A percentile compares a stretch with the other conserved stretches of the same genome.
Conservation (phyloP, 1,284 basidiomycete genomes). For the Ustilago lituana region DNA sequence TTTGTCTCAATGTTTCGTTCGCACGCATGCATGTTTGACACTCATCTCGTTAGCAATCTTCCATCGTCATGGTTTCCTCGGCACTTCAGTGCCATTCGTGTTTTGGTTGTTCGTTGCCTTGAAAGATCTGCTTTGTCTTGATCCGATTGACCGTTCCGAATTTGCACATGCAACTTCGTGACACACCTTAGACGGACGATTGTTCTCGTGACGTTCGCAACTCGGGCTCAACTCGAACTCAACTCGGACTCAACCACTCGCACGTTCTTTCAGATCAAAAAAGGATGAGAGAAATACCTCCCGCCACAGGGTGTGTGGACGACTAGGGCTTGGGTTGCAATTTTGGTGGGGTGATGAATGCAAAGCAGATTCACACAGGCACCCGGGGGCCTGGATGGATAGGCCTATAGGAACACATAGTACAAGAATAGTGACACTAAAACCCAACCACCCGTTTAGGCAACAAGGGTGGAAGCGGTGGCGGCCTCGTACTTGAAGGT, state of each 20-base stretch:
- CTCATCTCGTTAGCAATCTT: background rate
- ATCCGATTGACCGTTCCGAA: no score
- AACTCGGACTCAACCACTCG: no score
- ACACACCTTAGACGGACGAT: no score
- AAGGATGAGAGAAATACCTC: constrained; percentile 9
- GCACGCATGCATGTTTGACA: constrained; percentile 7
- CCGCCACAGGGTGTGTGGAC: constrained; percentile 2
- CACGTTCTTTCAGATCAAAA: background rate
- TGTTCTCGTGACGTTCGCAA: no score
- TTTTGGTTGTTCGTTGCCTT: no score
- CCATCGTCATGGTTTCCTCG: background rate
- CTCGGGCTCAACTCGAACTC: no score
- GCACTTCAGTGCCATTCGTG: no score
- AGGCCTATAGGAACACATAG: constrained; percentile 11
- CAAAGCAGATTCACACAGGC: constrained; percentile 9
- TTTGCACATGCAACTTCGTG: no score
- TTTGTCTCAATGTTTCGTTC: background rate
- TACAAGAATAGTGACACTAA: constrained; percentile 15
- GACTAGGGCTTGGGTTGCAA: constrained; percentile 27
- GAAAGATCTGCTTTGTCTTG: no score
- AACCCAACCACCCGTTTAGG: constrained; percentile 43
- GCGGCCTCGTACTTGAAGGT: constrained; percentile 78
- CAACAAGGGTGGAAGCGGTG: constrained; percentile 68
- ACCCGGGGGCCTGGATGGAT: background rate
- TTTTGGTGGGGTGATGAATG: constrained; percentile 18